Percentiles rank a stretch among this genome's conserved stretches.
Evolutionary conservation across 2,329 filamentous ascomycete genomes (phyloP).

Genomic region (Aspergillus tanneri): DNA sequence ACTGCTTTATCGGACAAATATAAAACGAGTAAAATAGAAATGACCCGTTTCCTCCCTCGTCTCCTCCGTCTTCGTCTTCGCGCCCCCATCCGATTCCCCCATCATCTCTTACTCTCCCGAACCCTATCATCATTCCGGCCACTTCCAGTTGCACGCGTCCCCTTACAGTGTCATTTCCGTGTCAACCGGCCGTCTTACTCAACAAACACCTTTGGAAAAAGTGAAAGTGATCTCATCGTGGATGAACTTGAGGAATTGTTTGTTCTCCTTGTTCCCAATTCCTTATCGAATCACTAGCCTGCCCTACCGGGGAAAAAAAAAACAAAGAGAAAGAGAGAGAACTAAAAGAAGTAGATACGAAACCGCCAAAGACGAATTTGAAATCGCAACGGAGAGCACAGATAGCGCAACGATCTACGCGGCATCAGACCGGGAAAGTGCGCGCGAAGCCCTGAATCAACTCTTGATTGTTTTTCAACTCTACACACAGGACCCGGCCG

Average conservation of each 20-base stretch:
- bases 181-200: too few relatives aligned
- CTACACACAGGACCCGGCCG: slow-evolving; percentile 28
- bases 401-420: slow-evolving; percentile 48
- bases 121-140: background rate
- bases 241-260: slow-evolving; percentile 41
- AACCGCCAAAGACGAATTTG: slow-evolving; percentile 49
- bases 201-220: too few relatives aligned
- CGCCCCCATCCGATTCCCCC: background rate
- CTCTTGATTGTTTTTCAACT: slow-evolving; percentile 35
- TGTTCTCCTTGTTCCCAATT: slow-evolving; percentile 10
- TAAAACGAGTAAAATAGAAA: background rate
- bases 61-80: background rate
- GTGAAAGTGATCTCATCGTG: slow-evolving; percentile 34
- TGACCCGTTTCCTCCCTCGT: background rate
- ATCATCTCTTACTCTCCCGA: background rate
- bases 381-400: slow-evolving; percentile 51
- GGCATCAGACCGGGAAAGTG: slow-evolving; percentile 46
- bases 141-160: too few relatives aligned
- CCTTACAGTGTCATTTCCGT: too few relatives aligned
- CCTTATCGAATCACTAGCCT: too few relatives aligned
- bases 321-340: background rate
- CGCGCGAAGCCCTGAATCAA: slow-evolving; percentile 47
- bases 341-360: slow-evolving; percentile 37
- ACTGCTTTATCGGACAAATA: background rate
- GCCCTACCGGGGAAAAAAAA: too few relatives aligned